Percentiles rank a stretch among this genome's conserved stretches.
These are phyloP conservation scores for Poterioochromonas sp. DNA, from an alignment of 352 stramenopile species.

Conservation along the genomic window DNA sequence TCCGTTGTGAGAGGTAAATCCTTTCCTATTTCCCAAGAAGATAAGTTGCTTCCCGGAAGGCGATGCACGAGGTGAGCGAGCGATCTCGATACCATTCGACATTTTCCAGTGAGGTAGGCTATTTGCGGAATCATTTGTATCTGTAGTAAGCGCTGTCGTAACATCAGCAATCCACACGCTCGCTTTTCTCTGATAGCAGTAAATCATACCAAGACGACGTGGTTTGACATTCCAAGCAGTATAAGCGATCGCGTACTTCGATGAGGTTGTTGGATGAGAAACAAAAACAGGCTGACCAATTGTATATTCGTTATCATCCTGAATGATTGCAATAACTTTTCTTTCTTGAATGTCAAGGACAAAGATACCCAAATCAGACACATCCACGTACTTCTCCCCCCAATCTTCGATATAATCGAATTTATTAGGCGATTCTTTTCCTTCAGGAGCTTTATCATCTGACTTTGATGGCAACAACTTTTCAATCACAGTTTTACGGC, in stretches of 20 bases:
- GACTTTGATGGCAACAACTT: conserved; percentile 41
- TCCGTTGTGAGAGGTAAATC: conserved; percentile 37
- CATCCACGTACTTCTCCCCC: conserved; percentile 68
- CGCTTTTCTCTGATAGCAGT: conserved; percentile 69
- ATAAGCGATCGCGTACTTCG: neutral
- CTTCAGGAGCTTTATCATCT: neutral
- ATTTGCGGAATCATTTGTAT: neutral
- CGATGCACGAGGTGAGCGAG: conserved; percentile 24
- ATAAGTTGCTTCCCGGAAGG: neutral
- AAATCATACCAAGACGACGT: conserved; percentile 63
- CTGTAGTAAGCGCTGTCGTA: neutral
- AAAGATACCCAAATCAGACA: conserved; percentile 60
- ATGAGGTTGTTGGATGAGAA: neutral
- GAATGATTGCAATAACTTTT: neutral
- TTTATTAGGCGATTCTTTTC: conserved; percentile 37
- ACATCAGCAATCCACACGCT: conserved; percentile 49
- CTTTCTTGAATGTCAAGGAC: conserved; percentile 51
- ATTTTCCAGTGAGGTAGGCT: neutral
- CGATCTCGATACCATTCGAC: neutral
- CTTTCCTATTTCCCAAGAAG: conserved; percentile 11
- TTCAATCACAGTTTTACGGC: conserved; percentile 47
- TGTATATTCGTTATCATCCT: conserved; percentile 47
- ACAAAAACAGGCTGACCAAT: conserved; percentile 56
- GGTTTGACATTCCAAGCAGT: conserved; percentile 43
- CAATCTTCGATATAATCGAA: conserved; percentile 65